phyloP scores from a whole-genome alignment of 176 grass and related monocot genomes.

The Calamus simplicifolius region DNA sequence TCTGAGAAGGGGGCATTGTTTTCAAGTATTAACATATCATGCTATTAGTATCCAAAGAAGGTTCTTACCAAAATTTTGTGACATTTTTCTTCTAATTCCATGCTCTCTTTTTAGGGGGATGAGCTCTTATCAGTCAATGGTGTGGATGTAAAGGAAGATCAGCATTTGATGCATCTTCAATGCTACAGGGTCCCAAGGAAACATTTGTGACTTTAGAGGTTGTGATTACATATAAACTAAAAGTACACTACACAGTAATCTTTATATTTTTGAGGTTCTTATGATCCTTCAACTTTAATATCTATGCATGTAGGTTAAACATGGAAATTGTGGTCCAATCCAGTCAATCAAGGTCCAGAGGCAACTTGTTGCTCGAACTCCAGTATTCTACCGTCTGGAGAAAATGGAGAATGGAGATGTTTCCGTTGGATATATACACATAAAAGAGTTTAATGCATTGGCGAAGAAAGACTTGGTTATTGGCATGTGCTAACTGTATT shows the following conservation, averaged over 20 bases:
- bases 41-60: too few species aligned
- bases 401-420: conserved; percentile 60
- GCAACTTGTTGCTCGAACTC: conserved; percentile 66
- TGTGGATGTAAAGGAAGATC: conserved; percentile 70
- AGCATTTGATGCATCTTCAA: conserved; percentile 87
- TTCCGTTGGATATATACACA: conserved; percentile 77
- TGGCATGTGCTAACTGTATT: conserved; percentile 43
- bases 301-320: conserved; percentile 66
- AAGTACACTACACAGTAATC: not conserved
- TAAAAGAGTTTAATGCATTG: conserved; percentile 97
- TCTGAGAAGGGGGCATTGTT: too few species aligned
- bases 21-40: too few species aligned
- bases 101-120: conserved; percentile 63
- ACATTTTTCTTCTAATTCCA: conserved; percentile 17
- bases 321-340: conserved; percentile 62
- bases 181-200: conserved; percentile 90
- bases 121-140: conserved; percentile 91
- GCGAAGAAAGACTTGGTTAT: conserved; percentile 98
- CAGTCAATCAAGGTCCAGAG: conserved; percentile 91
- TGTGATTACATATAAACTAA: conserved; percentile 1
- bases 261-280: conserved; percentile 2
- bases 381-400: conserved; percentile 88
- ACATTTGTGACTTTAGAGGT: conserved; percentile 92
- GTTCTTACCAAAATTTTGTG: not conserved
- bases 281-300: conserved; percentile 21